Evolutionary conservation across 2,329 filamentous ascomycete species (phyloP).

Genomic region (Ascochyta fabae): DNA sequence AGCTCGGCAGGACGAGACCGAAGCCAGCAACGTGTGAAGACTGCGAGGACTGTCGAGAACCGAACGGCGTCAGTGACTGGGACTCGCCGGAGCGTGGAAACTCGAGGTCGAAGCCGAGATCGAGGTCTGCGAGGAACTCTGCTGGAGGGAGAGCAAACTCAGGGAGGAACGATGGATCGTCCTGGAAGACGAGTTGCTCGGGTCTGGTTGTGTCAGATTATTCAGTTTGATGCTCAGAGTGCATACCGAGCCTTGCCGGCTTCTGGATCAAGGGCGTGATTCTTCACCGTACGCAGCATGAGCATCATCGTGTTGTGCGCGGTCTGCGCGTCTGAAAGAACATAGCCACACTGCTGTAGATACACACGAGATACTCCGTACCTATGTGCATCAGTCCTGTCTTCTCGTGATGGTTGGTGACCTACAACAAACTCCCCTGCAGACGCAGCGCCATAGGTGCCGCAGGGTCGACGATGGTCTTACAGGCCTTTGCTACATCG

Average conservation of each 20-base stretch:
- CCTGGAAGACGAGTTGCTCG: conserved; percentile 76
- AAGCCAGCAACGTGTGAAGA: conserved; percentile 28
- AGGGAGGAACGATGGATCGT: conserved; percentile 82
- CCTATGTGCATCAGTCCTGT: conserved; percentile 31
- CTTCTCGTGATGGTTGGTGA: too few species aligned
- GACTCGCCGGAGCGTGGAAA: conserved; percentile 45
- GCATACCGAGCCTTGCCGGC: conserved; percentile 75
- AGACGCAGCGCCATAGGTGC: conserved; percentile 89
- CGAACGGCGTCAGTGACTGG: conserved; percentile 48
- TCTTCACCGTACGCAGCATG: conserved; percentile 65
- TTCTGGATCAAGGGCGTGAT: conserved; percentile 70
- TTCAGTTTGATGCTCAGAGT: not conserved
- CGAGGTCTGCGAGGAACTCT: conserved; percentile 58
- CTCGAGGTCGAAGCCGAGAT: conserved; percentile 45
- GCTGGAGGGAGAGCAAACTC: conserved; percentile 67
- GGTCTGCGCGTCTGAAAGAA: conserved; percentile 79
- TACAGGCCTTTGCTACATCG: conserved; percentile 83
- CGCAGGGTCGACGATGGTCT: conserved; percentile 83
- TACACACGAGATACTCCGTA: conserved; percentile 82
- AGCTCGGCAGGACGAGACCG: conserved; percentile 57
- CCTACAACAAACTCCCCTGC: conserved; percentile 81
- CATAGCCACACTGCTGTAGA: conserved; percentile 83
- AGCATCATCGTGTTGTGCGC: conserved; percentile 75
- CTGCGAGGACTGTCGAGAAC: conserved; percentile 34
- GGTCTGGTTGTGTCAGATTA: conserved; percentile 58